Evolutionary conservation across 495 filamentous ascomycete genomes (phyloP), one percentile per base, ranked within the genome.

Genomic region (Pseudomonodictys pantanalensis): DNA sequence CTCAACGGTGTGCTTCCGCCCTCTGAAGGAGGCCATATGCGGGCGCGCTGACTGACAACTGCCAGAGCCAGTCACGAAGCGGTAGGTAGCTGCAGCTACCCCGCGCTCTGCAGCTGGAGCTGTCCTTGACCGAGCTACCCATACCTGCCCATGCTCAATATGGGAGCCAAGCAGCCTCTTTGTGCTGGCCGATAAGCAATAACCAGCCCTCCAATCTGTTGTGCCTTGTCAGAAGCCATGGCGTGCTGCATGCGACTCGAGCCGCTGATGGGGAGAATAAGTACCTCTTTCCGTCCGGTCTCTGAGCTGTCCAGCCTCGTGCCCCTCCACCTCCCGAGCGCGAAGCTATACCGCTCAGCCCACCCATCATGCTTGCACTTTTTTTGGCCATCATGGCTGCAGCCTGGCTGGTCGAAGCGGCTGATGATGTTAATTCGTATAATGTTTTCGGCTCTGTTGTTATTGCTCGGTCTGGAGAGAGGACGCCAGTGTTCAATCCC

Each of bases 391-490:
- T 66, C 26, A 45, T 66, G 47, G 66, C 63, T 38, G 51, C 63
- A 11, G 59, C 44, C 39, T 60, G 66, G 54, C 55, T 58, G 18
- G 52, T 58, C 30, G 46, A 62, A 8, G 66, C 63, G 24, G 49
- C 38, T 22, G 58, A 66, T 38, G 57, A 61, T 25, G 58, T 50
- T 24, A 28, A 18, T 1, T 26, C n/a, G 5, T 47, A 60, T 35
- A 86, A 79, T 15, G 75, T 88, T 24, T 85, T 86, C 69, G 84
- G 81, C 35, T 77, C 83, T 23, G 88, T 88, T 49, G 81, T 89
- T 62, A 91, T 87, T 75, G 83, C 81, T 35, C 79, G 86, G 11
- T 79, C 90, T 61, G 90, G 90, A 43, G 89, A 92, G 56, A 83
- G 83, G 20, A 88, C 86, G 0, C 81, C 87, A n/a, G 39, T 60